Evolutionary conservation across 2,329 filamentous ascomycete species (phyloP), one percentile per base, ranked within the genome.

Genomic region (Monosporascus sp.): DNA sequence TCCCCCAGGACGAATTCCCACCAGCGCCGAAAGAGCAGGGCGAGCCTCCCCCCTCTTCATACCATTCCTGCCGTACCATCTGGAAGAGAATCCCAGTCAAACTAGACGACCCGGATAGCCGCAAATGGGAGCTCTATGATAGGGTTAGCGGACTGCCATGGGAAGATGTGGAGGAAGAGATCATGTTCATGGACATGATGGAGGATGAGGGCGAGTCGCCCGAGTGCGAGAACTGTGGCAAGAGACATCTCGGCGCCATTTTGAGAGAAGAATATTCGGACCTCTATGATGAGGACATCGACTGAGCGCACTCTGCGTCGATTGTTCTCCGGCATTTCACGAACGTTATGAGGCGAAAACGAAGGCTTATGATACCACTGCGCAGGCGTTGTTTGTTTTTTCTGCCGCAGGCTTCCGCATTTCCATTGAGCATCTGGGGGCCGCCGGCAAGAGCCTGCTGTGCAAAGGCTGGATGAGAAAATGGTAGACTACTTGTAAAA

Each of bases 111-210:
- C 59, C 56, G 0, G 60, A 68, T 15, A 64, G 72, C 35, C 76
- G 78, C 22, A 62, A 67, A n/a, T 82, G 78, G 78, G 66, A 71
- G 17, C 70, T 79, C 37, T 82, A 81, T 51, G 72, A 73, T 46
- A 61, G 67, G 41, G 53, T 69, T 28, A 67, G 59, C 40, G 67
- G 67, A 8, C 51, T 62, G 35, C 64, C 65, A 1, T 69, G 66
- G 66, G 60, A 63, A 0, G 63, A 66, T 3, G 58, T 66, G 9
- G 60, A 65, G 47, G 63, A 65, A 8, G 64, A 68, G n/a, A 60
- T 57, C 1, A 62, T 58, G 3, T 60, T 67, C 58, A 64, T 65
- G 31, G 66, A 67, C 50, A 51, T 53, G 22, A 35, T 63, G 15
- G 62, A 63, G 2, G 63, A 64, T 5, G 62, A 65, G 3, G 57